Conservation (phyloP, 169 alveolate genomes). For the Neospora caninum region DNA sequence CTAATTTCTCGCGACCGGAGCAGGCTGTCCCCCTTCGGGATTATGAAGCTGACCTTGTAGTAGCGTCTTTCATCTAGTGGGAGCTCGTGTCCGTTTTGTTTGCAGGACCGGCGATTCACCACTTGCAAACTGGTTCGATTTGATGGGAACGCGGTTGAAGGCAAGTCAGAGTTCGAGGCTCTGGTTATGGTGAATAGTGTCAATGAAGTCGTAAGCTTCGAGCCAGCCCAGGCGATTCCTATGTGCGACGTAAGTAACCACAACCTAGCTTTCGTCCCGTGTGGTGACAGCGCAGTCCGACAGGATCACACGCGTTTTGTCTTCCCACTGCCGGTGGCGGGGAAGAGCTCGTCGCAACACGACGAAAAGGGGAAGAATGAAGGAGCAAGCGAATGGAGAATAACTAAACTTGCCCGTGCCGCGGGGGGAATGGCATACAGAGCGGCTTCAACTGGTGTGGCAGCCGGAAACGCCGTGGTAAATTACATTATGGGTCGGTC, state of each 20-base stretch:
- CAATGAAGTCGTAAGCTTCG: constrained; percentile 13
- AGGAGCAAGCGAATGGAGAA: neutral
- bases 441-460: neutral
- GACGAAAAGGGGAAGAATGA: neutral
- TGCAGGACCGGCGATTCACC: constrained; percentile 17
- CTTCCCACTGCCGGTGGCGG: neutral
- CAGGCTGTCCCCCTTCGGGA: no score
- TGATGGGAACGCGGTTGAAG: neutral
- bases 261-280: constrained; percentile 16
- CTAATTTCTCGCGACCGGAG: no score
- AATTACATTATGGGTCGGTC: neutral
- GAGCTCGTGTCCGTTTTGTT: neutral
- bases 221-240: constrained; percentile 9
- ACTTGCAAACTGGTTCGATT: neutral
- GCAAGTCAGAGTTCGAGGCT: neutral
- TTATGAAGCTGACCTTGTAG: no score
- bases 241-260: constrained; percentile 23
- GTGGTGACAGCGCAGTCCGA: neutral
- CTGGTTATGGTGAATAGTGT: neutral
- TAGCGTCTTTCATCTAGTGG: no score
- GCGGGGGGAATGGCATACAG: neutral
- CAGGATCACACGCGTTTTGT: neutral
- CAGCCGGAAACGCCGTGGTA: neutral
- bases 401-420: neutral
- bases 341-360: neutral